phyloP scores from a whole-genome alignment of 805 yeast species.

The Saccharomycopsis javanensis region DNA sequence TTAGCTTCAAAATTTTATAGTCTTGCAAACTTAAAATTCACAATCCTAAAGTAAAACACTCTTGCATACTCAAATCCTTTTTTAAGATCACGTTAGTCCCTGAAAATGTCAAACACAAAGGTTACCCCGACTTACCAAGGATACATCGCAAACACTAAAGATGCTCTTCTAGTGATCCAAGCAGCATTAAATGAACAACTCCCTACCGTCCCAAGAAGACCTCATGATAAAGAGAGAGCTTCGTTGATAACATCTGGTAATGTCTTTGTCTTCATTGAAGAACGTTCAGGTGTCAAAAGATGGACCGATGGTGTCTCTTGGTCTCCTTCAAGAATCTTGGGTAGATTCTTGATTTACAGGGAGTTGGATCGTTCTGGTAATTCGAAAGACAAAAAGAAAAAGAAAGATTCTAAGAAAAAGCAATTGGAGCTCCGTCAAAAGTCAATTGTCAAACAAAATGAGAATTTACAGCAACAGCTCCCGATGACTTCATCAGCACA shows the following conservation, averaged over 20 bases:
- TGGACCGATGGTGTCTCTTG: constrained; percentile 97
- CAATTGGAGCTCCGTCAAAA: constrained; percentile 3
- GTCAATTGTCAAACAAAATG: neutral
- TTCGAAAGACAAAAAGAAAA: constrained; percentile 37
- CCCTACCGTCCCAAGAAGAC: constrained; percentile 62
- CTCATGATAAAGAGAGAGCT: constrained; percentile 67
- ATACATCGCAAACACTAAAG: constrained; percentile 71
- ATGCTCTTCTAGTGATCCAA: constrained; percentile 73
- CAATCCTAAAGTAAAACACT: too few species aligned
- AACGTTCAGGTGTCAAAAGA: constrained; percentile 71
- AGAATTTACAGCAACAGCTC: neutral
- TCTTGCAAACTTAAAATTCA: too few species aligned
- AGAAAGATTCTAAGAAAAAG: constrained; percentile 16
- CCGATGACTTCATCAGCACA: neutral
- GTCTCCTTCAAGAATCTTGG: constrained; percentile 85
- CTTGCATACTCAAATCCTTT: too few species aligned
- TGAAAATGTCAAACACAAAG: constrained; percentile 10
- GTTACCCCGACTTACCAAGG: constrained; percentile 27
- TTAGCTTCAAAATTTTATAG: too few species aligned
- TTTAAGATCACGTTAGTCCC: too few species aligned
- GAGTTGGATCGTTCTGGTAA: constrained; percentile 43
- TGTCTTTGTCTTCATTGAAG: constrained; percentile 79
- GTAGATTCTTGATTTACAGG: constrained; percentile 75
- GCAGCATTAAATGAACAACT: constrained; percentile 59
- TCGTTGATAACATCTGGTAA: constrained; percentile 63